Evolutionary conservation across 1,139 yeast species (phyloP).

Genomic region (Hanseniaspora uvarum): DNA sequence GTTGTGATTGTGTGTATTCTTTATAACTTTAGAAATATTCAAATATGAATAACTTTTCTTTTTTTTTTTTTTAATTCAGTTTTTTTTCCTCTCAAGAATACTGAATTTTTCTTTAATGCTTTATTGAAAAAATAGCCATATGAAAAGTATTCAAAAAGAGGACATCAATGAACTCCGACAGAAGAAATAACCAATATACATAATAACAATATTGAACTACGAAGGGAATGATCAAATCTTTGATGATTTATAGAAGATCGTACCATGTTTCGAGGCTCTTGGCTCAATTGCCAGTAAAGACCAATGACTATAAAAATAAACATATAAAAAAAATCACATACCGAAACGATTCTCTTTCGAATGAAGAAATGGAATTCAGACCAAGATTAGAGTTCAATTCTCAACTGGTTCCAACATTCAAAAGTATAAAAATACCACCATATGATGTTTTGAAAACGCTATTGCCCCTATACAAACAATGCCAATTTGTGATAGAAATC

Average conservation of each 20-base stretch:
- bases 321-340: neutral
- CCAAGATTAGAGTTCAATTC: slow-evolving; percentile 6
- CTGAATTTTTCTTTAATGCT: neutral
- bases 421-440: slow-evolving; percentile 75
- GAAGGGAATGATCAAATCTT: neutral
- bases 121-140: neutral
- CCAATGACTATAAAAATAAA: neutral
- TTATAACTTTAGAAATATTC: neutral
- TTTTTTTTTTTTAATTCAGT: no score
- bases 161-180: neutral
- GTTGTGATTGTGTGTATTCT: neutral
- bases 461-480: slow-evolving; percentile 62
- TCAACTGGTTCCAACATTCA: slow-evolving; percentile 5
- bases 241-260: neutral
- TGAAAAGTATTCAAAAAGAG: neutral
- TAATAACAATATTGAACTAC: neutral
- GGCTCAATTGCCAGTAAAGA: neutral
- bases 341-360: neutral
- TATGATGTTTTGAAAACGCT: slow-evolving; percentile 64
- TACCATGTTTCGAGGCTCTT: neutral
- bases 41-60: neutral
- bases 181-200: neutral
- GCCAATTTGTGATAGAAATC: slow-evolving; percentile 72
- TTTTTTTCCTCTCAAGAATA: neutral
- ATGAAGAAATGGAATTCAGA: neutral